These are phyloP conservation scores for Sporothrix pallida DNA, from an alignment of 2,329 filamentous ascomycete genomes.

Conservation along the genomic window DNA sequence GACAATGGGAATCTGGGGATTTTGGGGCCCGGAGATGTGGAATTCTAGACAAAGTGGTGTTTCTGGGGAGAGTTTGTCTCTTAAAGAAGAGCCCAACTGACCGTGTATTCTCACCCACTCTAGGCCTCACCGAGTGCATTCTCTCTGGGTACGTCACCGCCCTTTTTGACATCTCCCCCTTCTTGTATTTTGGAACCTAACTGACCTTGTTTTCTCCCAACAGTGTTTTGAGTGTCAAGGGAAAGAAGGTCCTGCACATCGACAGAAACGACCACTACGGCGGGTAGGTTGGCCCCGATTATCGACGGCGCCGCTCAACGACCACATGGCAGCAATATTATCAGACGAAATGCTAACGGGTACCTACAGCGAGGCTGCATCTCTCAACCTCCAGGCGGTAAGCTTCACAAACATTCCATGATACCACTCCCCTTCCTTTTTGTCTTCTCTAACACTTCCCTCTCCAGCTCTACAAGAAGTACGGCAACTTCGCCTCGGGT, in stretches of 20 bases:
- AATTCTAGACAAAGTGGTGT: background rate
- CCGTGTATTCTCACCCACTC: background rate
- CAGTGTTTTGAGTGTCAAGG: conserved; percentile 95
- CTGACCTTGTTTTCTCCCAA: conserved; percentile 33
- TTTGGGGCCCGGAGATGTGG: background rate
- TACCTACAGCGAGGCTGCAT: conserved; percentile 79
- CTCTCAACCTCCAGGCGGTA: conserved; percentile 94
- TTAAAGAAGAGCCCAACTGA: conserved; percentile 2
- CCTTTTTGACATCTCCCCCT: background rate
- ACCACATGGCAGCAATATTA: background rate
- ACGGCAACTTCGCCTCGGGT: conserved; percentile 78
- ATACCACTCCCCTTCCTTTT: background rate
- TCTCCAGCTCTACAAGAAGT: conserved; percentile 89
- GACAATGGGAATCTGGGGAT: background rate
- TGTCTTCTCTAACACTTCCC: conserved; percentile 3
- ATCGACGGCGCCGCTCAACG: background rate
- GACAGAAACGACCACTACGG: conserved; percentile 98
- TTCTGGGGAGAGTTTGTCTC: background rate
- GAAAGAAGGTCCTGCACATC: conserved; percentile 98
- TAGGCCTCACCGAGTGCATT: conserved; percentile 97
- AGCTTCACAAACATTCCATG: conserved; percentile 40
- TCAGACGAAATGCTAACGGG: conserved; percentile 35
- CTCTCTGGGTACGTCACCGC: conserved; percentile 75
- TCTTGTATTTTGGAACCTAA: background rate
- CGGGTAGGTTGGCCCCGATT: conserved; percentile 67